Evolutionary conservation across 192 early-diverging fungal species (phyloP).

Genomic region (Blastocladiella britannica): DNA sequence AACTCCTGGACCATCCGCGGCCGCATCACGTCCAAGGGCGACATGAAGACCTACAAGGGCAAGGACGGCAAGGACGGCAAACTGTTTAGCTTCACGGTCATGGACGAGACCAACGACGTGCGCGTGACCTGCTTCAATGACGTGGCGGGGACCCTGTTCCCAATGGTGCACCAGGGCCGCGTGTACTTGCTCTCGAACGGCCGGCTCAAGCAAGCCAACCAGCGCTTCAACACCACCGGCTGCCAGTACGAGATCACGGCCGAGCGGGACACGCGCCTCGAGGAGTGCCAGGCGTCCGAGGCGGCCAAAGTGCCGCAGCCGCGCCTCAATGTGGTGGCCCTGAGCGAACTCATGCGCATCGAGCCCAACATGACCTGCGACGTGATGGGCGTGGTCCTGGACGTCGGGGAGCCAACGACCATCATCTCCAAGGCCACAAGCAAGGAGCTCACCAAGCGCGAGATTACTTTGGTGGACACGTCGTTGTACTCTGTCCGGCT

Average conservation of each 20-base stretch:
- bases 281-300: slow-evolving; percentile 14
- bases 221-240: slow-evolving; percentile 54
- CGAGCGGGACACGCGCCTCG: slow-evolving; percentile 45
- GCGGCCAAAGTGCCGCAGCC: slow-evolving; percentile 9
- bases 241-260: slow-evolving; percentile 86
- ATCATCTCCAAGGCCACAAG: slow-evolving; percentile 39
- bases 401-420: slow-evolving; percentile 27
- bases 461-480: slow-evolving; percentile 59
- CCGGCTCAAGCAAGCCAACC: slow-evolving; percentile 60
- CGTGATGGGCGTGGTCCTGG: slow-evolving; percentile 53
- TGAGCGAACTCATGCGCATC: slow-evolving; percentile 37
- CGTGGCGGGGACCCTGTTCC: slow-evolving; percentile 51
- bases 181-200: slow-evolving; percentile 68
- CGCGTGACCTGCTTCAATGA: slow-evolving; percentile 85
- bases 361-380: slow-evolving; percentile 35
- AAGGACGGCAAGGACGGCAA: slow-evolving; percentile 43
- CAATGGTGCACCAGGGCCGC: slow-evolving; percentile 53
- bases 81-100: slow-evolving; percentile 70
- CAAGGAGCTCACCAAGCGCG: slow-evolving; percentile 46
- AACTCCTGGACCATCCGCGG: slow-evolving; percentile 74
- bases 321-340: slow-evolving; percentile 43
- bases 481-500: slow-evolving; percentile 41
- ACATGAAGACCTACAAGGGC: slow-evolving; percentile 65
- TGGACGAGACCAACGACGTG: slow-evolving; percentile 81
- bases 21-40: slow-evolving; percentile 62